Base-by-base conservation (phyloP, 352 stramenopile genomes). In the Nothophytophthora sp. region DNA sequence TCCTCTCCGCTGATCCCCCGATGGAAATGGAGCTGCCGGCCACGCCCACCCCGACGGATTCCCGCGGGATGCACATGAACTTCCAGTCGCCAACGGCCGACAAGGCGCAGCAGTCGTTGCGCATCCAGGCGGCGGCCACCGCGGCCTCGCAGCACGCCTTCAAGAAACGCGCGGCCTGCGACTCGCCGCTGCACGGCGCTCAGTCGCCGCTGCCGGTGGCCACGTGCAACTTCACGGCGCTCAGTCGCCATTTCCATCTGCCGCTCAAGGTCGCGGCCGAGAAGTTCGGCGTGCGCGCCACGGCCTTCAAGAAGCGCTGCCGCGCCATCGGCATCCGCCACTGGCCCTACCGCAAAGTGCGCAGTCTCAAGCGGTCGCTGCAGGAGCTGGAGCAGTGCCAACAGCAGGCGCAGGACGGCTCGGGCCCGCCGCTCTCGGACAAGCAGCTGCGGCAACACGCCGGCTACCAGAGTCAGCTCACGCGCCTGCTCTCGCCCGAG, bases 401-500 rank as follows among this genome's bases (percentile, higher is more conserved):
- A 32, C 76, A 88, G 33, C 70, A 88, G 33, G 50, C 80, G 6
- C 56, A 70, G 39, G 64, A 70, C 48, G 68, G 64, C 11, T 59
- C 63, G 9, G 67, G 67, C 12, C 67, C 63, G 24, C 63, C 63
- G 13, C 73, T 92, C 36, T 86, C 82, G 49, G 78, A 90, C 40
- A 92, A 92, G 61, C 81, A 92, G 48, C 45, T 86, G 19, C 73
- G 83, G 34, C 81, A 92, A 41, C 70, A 80, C 24, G 52, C 65
- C 37, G 71, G 73, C 15, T 90, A 89, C 44, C 79, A 89, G 53
- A 75, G 64, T 18, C 81, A 92, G 44, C 60, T 92, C n/a, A 74
- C 86, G 49, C 83, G 82, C 10, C 67, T 92, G n/a, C 58, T 92
- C 24, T 85, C 79, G 1, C 78, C 81, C 13, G 79, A 89, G 65